These are phyloP conservation scores for Fomitiporia mediterranea DNA, from an alignment of 1,284 basidiomycete genomes.

Conservation along the genomic window DNA sequence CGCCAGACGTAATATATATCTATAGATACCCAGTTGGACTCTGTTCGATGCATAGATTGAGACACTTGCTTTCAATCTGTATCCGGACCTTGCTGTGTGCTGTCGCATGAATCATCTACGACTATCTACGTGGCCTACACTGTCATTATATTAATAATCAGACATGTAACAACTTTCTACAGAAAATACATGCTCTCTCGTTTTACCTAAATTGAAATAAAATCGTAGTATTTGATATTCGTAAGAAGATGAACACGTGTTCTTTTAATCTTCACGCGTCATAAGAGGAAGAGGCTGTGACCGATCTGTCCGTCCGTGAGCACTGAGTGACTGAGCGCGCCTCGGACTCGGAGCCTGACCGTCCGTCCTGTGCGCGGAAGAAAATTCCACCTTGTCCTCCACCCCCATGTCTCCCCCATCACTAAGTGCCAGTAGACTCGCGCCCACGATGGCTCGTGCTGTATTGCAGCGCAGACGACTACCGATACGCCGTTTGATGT, in stretches of 20 bases:
- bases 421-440: not conserved
- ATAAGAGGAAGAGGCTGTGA: not conserved
- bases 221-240: too few species aligned
- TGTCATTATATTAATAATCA: conserved; percentile 17
- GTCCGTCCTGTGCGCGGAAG: not conserved
- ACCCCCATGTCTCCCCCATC: not conserved
- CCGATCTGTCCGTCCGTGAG: too few species aligned
- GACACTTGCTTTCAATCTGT: not conserved
- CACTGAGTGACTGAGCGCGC: not conserved
- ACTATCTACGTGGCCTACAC: conserved; percentile 14
- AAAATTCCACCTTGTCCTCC: not conserved
- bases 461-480: not conserved
- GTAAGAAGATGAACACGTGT: not conserved
- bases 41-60: conserved; percentile 8
- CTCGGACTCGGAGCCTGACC: too few species aligned
- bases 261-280: too few species aligned
- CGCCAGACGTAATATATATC: too few species aligned
- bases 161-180: conserved; percentile 6
- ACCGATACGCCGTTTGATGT: conserved; percentile 7
- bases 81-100: conserved; percentile 5
- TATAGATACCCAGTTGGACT: conserved; percentile 3
- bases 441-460: conserved; percentile 1
- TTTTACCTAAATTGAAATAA: too few species aligned
- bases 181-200: not conserved
- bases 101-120: conserved; percentile 9